A percentile compares a stretch with the other conserved stretches of the same genome.
Evolutionary conservation across 139 green algal species (phyloP).

Genomic region (Haematococcus sp.): DNA sequence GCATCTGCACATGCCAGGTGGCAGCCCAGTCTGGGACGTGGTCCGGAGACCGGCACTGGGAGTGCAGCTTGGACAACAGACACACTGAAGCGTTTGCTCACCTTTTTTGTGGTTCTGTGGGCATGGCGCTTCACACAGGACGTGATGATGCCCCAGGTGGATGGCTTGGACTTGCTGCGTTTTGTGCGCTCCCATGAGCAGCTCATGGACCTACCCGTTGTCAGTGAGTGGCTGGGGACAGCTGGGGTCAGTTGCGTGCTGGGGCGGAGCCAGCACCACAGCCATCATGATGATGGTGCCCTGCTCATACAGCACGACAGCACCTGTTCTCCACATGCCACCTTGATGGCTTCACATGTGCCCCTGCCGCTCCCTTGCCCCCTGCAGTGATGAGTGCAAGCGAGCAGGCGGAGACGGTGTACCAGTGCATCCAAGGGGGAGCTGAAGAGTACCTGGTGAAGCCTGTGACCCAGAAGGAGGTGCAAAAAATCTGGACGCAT

Average conservation of each 20-base stretch:
- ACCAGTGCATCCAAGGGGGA: constrained; percentile 73
- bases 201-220: constrained; percentile 74
- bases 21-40: too few species aligned
- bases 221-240: constrained; percentile 62
- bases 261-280: too few species aligned
- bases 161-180: constrained; percentile 78
- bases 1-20: too few species aligned
- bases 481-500: constrained; percentile 89
- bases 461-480: constrained; percentile 87
- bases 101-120: background rate
- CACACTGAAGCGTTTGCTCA: too few species aligned
- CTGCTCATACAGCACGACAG: too few species aligned
- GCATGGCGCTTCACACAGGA: constrained; percentile 51
- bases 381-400: constrained; percentile 86
- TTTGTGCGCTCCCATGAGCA: constrained; percentile 64
- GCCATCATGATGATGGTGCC: too few species aligned
- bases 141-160: constrained; percentile 89
- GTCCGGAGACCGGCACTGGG: too few species aligned
- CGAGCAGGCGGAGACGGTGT: constrained; percentile 77
- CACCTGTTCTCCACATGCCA: too few species aligned
- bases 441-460: constrained; percentile 95
- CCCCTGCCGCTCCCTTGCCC: background rate
- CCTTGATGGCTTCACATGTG: too few species aligned
- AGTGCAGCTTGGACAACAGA: too few species aligned
- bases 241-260: too few species aligned